A percentile compares a stretch with the other conserved stretches of the same genome.
phyloP scores from a whole-genome alignment of 148 eudicot genomes.

The Beta vulgaris region DNA sequence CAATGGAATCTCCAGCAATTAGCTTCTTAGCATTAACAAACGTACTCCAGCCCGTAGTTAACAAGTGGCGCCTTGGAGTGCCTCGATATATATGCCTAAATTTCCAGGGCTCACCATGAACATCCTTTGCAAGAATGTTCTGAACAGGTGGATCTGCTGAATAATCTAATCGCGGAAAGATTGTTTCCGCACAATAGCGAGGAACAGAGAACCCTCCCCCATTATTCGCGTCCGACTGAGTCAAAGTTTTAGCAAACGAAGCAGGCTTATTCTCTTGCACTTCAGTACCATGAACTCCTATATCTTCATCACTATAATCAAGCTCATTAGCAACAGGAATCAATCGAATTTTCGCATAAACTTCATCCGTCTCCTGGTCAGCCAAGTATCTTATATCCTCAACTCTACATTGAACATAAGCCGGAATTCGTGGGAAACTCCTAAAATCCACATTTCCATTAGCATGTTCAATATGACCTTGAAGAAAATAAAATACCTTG shows the following conservation, averaged over 20 bases:
- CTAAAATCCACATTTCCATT: constrained; percentile 57
- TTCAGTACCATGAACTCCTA: constrained; percentile 36
- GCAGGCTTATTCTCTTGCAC: constrained; percentile 60
- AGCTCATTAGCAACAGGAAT: constrained; percentile 41
- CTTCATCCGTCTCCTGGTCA: constrained; percentile 85
- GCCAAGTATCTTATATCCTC: constrained; percentile 64
- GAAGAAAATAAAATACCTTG: constrained; percentile 72
- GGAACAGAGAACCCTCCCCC: constrained; percentile 99
- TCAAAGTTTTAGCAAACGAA: constrained; percentile 87
- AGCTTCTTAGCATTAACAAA: constrained; percentile 95
- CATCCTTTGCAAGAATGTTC: constrained; percentile 83
- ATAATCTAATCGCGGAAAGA: constrained; percentile 82
- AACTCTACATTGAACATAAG: constrained; percentile 63
- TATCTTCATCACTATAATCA: constrained; percentile 43
- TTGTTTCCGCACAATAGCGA: constrained; percentile 89
- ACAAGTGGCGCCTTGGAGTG: constrained; percentile 82
- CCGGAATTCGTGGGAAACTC: constrained; percentile 50
- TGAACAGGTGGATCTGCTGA: constrained; percentile 89
- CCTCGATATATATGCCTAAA: constrained; percentile 91
- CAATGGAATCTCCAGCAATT: constrained; percentile 91
- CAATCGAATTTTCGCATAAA: constrained; percentile 60
- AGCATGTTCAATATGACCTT: constrained; percentile 89
- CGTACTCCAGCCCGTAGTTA: constrained; percentile 96
- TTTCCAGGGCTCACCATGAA: constrained; percentile 91
- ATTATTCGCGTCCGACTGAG: constrained; percentile 92